Conservation (phyloP, 2,329 filamentous ascomycete species). For the Geosmithia flava region DNA sequence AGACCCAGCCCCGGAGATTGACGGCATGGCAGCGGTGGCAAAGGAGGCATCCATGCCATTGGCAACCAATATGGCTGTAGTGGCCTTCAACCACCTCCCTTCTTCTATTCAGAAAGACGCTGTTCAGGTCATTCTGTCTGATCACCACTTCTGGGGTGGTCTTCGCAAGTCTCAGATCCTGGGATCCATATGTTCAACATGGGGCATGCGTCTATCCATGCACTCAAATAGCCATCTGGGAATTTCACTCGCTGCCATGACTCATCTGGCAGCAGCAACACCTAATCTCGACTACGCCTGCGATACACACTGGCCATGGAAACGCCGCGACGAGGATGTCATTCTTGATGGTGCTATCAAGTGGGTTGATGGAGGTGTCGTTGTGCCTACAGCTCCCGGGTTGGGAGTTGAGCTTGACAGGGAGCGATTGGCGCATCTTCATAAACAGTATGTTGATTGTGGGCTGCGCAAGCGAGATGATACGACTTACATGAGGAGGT, state of each 20-base stretch:
- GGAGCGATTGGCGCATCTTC: constrained; percentile 17
- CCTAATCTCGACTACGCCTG: constrained; percentile 28
- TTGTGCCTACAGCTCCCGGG: constrained; percentile 20
- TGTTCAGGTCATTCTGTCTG: constrained; percentile 25
- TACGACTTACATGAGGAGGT: constrained; percentile 22
- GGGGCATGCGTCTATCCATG: constrained; percentile 27
- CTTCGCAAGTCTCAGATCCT: constrained; percentile 25
- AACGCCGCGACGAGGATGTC: constrained; percentile 26
- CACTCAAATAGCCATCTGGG: constrained; percentile 30
- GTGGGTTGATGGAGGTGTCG: constrained; percentile 21
- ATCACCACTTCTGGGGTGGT: constrained; percentile 30
- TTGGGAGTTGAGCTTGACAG: constrained; percentile 24
- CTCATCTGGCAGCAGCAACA: constrained; percentile 26
- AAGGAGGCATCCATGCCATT: constrained; percentile 25
- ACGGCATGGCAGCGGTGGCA: constrained; percentile 28
- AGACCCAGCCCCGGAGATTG: constrained; percentile 25
- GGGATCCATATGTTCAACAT: constrained; percentile 23
- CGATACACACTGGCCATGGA: constrained; percentile 32
- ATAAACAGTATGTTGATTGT: constrained; percentile 23
- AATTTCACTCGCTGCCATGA: constrained; percentile 29
- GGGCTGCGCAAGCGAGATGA: constrained; percentile 22
- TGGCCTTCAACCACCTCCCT: constrained; percentile 25
- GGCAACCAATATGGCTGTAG: constrained; percentile 29
- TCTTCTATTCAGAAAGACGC: constrained; percentile 22
- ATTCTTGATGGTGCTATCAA: constrained; percentile 20